Evolutionary conservation across 257 asterid genomes (phyloP).

Genomic region (Buddleja alternifolia): DNA sequence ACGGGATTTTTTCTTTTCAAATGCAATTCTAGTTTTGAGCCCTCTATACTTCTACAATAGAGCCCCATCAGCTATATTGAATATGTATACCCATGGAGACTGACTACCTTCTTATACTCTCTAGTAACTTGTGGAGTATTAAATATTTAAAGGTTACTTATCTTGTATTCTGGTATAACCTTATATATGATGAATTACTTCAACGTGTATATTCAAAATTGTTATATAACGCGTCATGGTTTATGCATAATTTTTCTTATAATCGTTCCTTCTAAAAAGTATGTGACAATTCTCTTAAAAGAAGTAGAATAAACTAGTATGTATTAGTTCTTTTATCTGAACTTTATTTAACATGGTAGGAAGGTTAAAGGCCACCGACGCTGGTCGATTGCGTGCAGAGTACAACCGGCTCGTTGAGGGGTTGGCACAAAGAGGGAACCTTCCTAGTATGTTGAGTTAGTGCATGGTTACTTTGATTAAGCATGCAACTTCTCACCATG

Average conservation of each 20-base stretch:
- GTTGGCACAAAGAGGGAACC: slow-evolving; percentile 87
- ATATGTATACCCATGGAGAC: too few species aligned
- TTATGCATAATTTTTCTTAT: slow-evolving; percentile 9
- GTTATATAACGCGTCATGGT: slow-evolving; percentile 15
- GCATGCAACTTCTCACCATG: slow-evolving; percentile 24
- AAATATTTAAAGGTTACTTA: not conserved
- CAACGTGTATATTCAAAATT: not conserved
- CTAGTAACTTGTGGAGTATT: not conserved
- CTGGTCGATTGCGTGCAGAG: slow-evolving; percentile 95
- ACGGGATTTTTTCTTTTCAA: too few species aligned
- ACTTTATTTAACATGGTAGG: slow-evolving; percentile 76
- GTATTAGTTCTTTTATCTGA: slow-evolving; percentile 33
- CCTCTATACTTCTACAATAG: too few species aligned
- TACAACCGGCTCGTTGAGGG: slow-evolving; percentile 96
- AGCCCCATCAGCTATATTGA: too few species aligned
- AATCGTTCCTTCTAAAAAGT: not conserved
- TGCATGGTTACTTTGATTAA: slow-evolving; percentile 14
- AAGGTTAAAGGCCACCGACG: slow-evolving; percentile 99
- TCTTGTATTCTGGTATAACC: not conserved
- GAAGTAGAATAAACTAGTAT: not conserved
- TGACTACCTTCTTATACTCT: not conserved
- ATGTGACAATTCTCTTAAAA: not conserved
- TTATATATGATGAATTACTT: slow-evolving; percentile 6
- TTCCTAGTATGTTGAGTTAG: slow-evolving; percentile 64
- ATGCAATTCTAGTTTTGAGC: too few species aligned